phyloP scores from a whole-genome alignment of 2,329 filamentous ascomycete genomes.

The Podosphaera aphanis region DNA sequence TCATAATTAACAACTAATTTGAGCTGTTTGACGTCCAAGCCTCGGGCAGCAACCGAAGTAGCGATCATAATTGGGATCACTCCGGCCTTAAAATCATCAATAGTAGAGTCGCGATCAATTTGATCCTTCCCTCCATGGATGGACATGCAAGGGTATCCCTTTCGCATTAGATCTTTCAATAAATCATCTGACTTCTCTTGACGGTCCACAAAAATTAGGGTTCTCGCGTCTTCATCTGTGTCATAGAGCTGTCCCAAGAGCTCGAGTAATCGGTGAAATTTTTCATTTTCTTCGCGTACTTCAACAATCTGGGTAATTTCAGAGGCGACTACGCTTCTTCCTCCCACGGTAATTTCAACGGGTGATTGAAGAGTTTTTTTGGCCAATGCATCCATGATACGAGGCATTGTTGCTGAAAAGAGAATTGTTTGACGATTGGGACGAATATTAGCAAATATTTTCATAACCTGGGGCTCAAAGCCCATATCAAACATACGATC shows the following conservation, averaged over 20 bases:
- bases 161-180: conserved; percentile 54
- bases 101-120: conserved; percentile 75
- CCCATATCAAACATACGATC: conserved; percentile 99
- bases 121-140: conserved; percentile 91
- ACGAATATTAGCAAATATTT: conserved; percentile 76
- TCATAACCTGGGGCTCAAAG: conserved; percentile 94
- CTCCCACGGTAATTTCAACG: conserved; percentile 80
- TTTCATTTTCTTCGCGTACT: conserved; percentile 57
- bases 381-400: conserved; percentile 73
- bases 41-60: conserved; percentile 84
- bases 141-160: conserved; percentile 76
- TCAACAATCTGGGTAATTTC: conserved; percentile 90
- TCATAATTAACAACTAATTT: conserved; percentile 94
- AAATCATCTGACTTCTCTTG: conserved; percentile 74
- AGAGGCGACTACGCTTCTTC: conserved; percentile 63
- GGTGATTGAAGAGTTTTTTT: conserved; percentile 71
- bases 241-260: conserved; percentile 72
- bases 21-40: conserved; percentile 84
- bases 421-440: conserved; percentile 84
- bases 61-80: conserved; percentile 77
- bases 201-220: conserved; percentile 75
- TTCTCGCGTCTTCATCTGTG: conserved; percentile 69
- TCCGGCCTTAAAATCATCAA: conserved; percentile 81
- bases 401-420: conserved; percentile 90
- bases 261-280: conserved; percentile 66